phyloP scores from a whole-genome alignment of 2,329 filamentous ascomycete species.

The Sordariomycetes sp. region DNA sequence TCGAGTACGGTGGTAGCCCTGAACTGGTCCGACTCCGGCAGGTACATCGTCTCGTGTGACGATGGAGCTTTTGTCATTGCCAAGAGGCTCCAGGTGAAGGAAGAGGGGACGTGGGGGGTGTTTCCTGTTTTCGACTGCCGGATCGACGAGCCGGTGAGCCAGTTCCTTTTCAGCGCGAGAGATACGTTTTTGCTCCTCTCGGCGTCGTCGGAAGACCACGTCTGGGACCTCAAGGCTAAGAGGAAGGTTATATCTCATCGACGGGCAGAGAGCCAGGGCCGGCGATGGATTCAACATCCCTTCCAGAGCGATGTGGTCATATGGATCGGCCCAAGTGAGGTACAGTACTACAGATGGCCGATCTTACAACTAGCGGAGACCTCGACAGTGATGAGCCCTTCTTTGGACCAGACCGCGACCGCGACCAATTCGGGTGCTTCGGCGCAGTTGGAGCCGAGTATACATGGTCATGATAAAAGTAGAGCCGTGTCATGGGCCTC shows the following conservation, averaged over 20 bases:
- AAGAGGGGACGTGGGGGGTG: background rate
- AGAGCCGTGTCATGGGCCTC: background rate
- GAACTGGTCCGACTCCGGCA: background rate
- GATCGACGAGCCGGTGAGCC: background rate
- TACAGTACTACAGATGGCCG: background rate
- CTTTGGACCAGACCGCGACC: background rate
- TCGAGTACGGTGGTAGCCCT: background rate
- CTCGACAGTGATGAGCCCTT: no score
- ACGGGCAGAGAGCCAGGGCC: background rate
- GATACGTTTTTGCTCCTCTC: background rate
- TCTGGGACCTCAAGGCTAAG: background rate
- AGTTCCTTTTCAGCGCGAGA: background rate
- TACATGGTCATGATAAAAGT: background rate
- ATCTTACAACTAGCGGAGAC: no score
- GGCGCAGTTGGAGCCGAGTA: background rate
- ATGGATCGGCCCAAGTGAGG: background rate
- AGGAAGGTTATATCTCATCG: background rate
- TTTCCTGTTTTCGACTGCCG: background rate
- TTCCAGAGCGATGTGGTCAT: background rate
- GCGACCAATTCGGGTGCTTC: background rate
- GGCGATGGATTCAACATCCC: background rate
- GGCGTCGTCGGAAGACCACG: background rate
- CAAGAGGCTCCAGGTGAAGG: background rate
- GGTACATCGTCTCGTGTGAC: background rate
- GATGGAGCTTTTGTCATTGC: background rate